Evolutionary conservation across 1,139 yeast genomes (phyloP).

Genomic region (Blastobotrys illinoisensis): DNA sequence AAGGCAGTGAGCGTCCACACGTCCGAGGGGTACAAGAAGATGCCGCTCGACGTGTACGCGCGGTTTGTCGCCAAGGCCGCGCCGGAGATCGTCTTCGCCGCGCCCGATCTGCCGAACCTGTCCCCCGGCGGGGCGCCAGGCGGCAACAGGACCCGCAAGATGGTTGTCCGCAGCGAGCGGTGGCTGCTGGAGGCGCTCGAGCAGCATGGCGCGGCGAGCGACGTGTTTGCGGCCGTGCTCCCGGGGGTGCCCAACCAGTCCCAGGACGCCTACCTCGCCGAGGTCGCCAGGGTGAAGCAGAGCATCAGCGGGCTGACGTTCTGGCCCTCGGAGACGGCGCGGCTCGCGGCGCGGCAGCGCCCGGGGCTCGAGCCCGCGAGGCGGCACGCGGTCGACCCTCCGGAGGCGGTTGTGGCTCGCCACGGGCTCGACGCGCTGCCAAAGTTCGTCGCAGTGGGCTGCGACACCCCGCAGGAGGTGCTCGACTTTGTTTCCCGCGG

Average conservation of each 20-base stretch:
- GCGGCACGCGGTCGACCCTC: slow-evolving; percentile 4
- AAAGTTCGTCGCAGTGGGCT: slow-evolving; percentile 24
- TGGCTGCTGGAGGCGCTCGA: slow-evolving; percentile 30
- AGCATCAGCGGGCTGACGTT: slow-evolving; percentile 24
- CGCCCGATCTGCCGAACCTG: slow-evolving; percentile 32
- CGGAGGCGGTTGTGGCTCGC: slow-evolving; percentile 3
- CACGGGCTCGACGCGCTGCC: slow-evolving; percentile 16
- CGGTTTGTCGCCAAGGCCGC: slow-evolving; percentile 21
- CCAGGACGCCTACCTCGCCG: slow-evolving; percentile 9
- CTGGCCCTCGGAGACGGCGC: slow-evolving; percentile 15
- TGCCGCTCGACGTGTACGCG: slow-evolving; percentile 25
- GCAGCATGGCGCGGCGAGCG: slow-evolving; percentile 4
- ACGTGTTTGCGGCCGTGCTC: slow-evolving; percentile 32
- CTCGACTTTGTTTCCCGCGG: slow-evolving; percentile 31
- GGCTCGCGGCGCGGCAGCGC: slow-evolving; percentile 1
- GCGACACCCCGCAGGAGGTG: slow-evolving; percentile 33
- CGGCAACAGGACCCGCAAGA: slow-evolving; percentile 34
- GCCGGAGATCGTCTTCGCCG: slow-evolving; percentile 31
- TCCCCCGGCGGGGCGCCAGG: slow-evolving; percentile 31
- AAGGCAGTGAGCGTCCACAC: slow-evolving; percentile 32
- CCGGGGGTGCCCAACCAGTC: slow-evolving; percentile 19
- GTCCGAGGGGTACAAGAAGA: slow-evolving; percentile 33
- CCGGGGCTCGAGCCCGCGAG: background rate
- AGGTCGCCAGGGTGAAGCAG: slow-evolving; percentile 2
- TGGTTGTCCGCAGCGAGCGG: slow-evolving; percentile 30